phyloP scores from a whole-genome alignment of 371 early-diverging fungal species.

The Mucor velutinosus region DNA sequence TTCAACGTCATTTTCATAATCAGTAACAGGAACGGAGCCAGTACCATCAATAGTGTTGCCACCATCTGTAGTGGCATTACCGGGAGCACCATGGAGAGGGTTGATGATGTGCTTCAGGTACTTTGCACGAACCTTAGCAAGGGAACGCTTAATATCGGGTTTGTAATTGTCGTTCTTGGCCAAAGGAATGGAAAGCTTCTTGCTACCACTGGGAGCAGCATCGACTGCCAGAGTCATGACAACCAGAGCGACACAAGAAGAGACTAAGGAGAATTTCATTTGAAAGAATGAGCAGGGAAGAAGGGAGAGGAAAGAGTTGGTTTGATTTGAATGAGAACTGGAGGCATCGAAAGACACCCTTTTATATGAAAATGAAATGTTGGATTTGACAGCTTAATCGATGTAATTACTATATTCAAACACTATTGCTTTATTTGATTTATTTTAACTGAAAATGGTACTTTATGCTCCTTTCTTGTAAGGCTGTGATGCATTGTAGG shows the following conservation, averaged over 20 bases:
- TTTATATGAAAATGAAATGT: background rate
- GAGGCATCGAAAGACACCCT: background rate
- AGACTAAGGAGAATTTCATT: slow-evolving; percentile 23
- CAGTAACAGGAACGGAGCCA: slow-evolving; percentile 25
- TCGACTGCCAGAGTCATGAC: slow-evolving; percentile 20
- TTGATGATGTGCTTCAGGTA: slow-evolving; percentile 10
- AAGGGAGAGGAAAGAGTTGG: background rate
- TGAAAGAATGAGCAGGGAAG: background rate
- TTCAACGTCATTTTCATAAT: slow-evolving; percentile 29
- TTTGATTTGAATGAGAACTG: background rate
- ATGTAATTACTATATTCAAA: background rate
- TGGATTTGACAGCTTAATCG: background rate
- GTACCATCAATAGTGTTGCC: slow-evolving; percentile 8
- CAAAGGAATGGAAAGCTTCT: slow-evolving; percentile 21
- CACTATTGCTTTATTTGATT: background rate
- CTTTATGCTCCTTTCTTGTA: background rate
- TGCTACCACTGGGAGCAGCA: slow-evolving; percentile 11
- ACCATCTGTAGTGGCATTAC: background rate
- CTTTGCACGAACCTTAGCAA: slow-evolving; percentile 20
- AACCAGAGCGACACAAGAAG: slow-evolving; percentile 18
- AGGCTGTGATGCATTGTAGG: too few relatives aligned
- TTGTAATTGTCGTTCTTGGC: slow-evolving; percentile 20
- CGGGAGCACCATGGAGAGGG: background rate
- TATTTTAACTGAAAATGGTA: background rate
- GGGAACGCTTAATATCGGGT: slow-evolving; percentile 18